Percentiles rank a stretch among this genome's conserved stretches.
Evolutionary conservation across 78 protist genomes (phyloP).

Genomic region (Dictyostelium firmibasis): DNA sequence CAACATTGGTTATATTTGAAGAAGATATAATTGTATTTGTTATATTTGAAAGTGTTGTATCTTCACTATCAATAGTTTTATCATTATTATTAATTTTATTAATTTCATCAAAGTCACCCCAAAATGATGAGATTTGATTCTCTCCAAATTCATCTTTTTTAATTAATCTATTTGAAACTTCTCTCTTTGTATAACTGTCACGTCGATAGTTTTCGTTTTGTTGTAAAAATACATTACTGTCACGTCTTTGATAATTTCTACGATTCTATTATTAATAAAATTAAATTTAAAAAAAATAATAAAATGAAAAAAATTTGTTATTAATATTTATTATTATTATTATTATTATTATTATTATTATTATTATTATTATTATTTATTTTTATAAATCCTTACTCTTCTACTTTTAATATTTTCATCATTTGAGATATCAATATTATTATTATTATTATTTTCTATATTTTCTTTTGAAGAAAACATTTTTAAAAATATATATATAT

Average conservation of each 20-base stretch:
- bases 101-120: neutral
- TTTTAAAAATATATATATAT: neutral
- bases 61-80: neutral
- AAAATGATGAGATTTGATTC: neutral
- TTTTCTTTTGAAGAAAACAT: neutral
- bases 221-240: neutral
- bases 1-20: neutral
- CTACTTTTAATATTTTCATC: neutral
- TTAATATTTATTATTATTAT: no score
- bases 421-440: neutral
- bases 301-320: neutral
- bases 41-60: neutral
- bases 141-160: neutral
- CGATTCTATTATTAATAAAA: neutral
- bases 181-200: neutral
- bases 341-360: no score
- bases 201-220: neutral
- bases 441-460: neutral
- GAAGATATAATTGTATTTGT: neutral
- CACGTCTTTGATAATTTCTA: conserved; percentile 1
- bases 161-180: neutral
- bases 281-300: neutral
- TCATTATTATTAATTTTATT: neutral
- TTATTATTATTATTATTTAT: no score
- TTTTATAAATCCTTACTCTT: neutral